Conservation (phyloP, 23 red algal genomes). For the Agarophyton chilense region DNA sequence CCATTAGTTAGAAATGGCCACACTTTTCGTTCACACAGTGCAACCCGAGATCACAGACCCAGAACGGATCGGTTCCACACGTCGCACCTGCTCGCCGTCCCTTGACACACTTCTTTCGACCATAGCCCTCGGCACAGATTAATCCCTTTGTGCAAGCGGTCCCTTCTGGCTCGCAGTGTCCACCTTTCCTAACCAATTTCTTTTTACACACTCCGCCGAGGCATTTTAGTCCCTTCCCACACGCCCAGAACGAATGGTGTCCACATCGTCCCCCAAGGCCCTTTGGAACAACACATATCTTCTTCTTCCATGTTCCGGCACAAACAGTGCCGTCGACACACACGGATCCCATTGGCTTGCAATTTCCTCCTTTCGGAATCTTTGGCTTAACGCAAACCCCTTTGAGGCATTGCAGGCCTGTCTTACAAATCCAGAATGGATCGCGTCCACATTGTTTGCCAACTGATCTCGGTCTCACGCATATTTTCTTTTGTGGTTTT, state of each 20-base stretch:
- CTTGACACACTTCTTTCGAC: constrained; percentile 58
- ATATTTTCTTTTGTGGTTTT: not conserved
- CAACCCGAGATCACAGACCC: too few relatives aligned
- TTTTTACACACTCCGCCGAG: constrained; percentile 6
- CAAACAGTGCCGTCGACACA: not conserved
- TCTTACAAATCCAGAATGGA: constrained; percentile 43
- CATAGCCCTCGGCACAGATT: not conserved
- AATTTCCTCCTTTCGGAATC: not conserved
- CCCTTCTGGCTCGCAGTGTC: not conserved
- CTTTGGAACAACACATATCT: constrained; percentile 43
- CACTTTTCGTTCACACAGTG: too few relatives aligned
- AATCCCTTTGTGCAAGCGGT: not conserved
- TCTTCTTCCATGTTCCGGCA: not conserved
- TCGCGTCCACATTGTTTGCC: not conserved
- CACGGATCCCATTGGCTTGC: not conserved
- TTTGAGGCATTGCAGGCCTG: not conserved
- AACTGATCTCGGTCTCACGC: constrained; percentile 35
- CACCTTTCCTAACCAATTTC: not conserved
- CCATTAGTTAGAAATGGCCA: too few relatives aligned
- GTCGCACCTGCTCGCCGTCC: not conserved
- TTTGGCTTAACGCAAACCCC: not conserved
- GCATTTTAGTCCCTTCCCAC: not conserved
- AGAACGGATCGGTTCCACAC: not conserved
- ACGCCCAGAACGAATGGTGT: constrained; percentile 25
- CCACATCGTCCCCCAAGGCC: not conserved